These are phyloP conservation scores for Piper betle DNA, from an alignment of 164 flowering plant species.

Conservation along the genomic window DNA sequence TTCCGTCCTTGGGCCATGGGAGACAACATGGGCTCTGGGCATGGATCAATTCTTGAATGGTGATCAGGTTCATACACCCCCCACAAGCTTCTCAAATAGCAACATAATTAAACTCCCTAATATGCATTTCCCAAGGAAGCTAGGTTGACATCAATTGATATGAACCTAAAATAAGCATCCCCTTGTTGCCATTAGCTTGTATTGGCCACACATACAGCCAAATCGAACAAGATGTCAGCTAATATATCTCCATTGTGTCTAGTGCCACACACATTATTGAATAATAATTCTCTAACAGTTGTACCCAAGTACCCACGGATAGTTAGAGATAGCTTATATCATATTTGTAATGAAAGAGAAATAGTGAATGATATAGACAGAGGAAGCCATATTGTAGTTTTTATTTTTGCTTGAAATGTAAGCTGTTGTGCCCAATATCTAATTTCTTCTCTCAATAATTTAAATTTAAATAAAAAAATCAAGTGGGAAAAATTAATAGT, in stretches of 20 bases:
- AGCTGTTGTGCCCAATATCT: no score
- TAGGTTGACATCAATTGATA: conserved; percentile 30
- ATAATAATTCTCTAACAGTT: neutral
- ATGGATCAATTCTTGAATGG: neutral
- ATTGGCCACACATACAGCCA: conserved; percentile 5
- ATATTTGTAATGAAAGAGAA: no score
- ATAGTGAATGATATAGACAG: no score
- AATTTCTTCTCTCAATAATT: no score
- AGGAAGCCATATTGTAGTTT: no score
- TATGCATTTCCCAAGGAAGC: conserved; percentile 17
- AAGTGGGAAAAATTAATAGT: no score
- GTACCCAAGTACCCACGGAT: no score
- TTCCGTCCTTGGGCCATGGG: conserved; percentile 4
- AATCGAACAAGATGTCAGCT: conserved; percentile 29
- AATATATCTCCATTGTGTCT: conserved; percentile 15
- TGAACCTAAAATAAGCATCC: conserved; percentile 5
- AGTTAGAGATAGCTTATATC: no score
- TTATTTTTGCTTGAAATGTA: no score
- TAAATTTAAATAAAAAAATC: no score
- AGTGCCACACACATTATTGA: conserved; percentile 11
- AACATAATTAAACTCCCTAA: neutral
- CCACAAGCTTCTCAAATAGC: conserved; percentile 5
- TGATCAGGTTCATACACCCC: conserved; percentile 24
- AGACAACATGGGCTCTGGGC: neutral
- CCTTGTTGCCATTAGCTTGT: conserved; percentile 12